Base-by-base conservation (phyloP, 331 rosid species). In the Malus hybrid region DNA sequence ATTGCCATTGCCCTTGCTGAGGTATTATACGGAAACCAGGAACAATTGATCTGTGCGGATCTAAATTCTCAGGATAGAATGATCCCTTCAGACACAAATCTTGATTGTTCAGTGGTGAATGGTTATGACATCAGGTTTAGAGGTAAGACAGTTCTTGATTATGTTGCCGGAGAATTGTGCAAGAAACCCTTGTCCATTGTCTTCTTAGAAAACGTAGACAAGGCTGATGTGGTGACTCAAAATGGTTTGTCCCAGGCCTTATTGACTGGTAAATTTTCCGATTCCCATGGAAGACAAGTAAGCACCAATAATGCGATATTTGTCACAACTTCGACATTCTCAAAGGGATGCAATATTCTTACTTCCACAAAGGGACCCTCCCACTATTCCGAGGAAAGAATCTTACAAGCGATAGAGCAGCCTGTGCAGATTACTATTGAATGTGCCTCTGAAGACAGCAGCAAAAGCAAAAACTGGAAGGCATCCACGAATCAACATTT, bases 61-160 rank as follows among this genome's bases (percentile, higher is more conserved):
- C 80, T 95, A 76, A 77, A 86, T 78, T 82, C 87, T 24, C 88
- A 83, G 69, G 79, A 80, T 33, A 77, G 76, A 63, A 29, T 42
- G 64, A 70, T 80, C 50, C 31, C 44, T 73, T 55, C 85, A 5
- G 74, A 68, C 48, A 29, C 65, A 6, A 57, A 33, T 65, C 34
- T 74, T n/a, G 68, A 63, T 36, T 19, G 54, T 75, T 68, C 57
- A 44, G 89, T 70, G 65, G 66, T 84, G 81, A 83, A 72, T 60
- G 88, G 86, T 68, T 82, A 86, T 80, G 86, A 85, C 78, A 76
- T 72, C 36, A 88, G 89, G 82, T 88, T 83, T 72, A 89, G 97
- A 84, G 99, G 99, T 74, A 95, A 90, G 86, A 90, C 92, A n/a
- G 83, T 79, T 27, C 57, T 89, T 79, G 99, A 95, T 88, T 87